Evolutionary conservation across 495 filamentous ascomycete species (phyloP).

Genomic region (Aspergillus hancockii): DNA sequence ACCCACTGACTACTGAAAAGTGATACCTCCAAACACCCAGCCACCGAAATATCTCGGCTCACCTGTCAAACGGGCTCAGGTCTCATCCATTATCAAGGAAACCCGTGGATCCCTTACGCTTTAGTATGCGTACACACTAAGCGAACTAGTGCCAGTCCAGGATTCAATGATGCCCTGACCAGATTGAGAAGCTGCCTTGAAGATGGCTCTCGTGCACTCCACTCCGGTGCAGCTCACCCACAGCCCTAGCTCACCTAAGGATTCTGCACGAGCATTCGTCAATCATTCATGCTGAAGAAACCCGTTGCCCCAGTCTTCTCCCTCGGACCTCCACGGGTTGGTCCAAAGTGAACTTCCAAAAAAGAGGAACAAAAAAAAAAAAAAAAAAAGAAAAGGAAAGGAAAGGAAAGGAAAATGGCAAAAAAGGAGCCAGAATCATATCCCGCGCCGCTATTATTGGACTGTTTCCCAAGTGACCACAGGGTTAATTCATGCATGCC

Average conservation of each 20-base stretch:
- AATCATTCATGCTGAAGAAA: not conserved
- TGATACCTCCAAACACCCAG: no score
- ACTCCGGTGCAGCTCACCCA: not conserved
- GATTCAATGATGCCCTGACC: not conserved
- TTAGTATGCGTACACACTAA: not conserved
- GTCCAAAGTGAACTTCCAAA: not conserved
- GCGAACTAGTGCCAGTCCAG: not conserved
- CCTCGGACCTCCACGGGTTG: not conserved
- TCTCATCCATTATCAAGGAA: not conserved
- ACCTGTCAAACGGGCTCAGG: not conserved
- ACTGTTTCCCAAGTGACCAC: not conserved
- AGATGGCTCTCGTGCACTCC: constrained; percentile 1
- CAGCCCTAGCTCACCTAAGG: not conserved
- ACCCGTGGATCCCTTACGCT: not conserved
- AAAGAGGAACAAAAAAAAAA: not conserved
- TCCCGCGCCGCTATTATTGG: not conserved
- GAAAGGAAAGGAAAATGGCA: not conserved
- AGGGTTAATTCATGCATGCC: not conserved
- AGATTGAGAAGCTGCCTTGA: not conserved
- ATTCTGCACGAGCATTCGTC: constrained; percentile 1
- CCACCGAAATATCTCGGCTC: not conserved
- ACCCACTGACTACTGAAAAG: no score
- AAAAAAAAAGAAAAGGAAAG: not conserved
- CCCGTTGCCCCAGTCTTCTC: not conserved
- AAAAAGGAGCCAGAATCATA: not conserved